Evolutionary conservation across 2,329 filamentous ascomycete species (phyloP), one percentile per base, ranked within the genome.

Genomic region (Paracorniculantispora psalliotae): DNA sequence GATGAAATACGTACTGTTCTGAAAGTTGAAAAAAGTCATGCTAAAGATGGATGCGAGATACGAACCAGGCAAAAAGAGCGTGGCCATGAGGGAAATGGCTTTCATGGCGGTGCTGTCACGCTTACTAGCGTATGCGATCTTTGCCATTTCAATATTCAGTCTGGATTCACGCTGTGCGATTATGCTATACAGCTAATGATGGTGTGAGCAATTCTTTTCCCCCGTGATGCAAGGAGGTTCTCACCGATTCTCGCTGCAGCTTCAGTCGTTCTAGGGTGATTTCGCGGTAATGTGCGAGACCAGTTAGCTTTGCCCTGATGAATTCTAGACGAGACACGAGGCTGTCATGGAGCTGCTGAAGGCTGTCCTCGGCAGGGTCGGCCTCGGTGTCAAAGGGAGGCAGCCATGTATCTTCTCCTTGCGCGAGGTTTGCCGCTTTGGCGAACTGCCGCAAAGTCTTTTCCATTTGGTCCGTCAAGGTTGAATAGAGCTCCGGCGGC

Each of bases 51-150:
- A 37, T 15, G 33, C 33, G 33, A 37, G 33, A 37, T 37, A 37
- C 4, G 33, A 37, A 15, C 33, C 33, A 37, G 33, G 33, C 33
- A 37, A 15, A 37, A 37, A 37, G 12, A 37, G 33, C 33, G 17
- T 15, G 17, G 10, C 33, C 33, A 37, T 37, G 4, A 37, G 12
- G 12, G 33, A 50, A 12, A 50, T 50, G 6, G 28, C 17, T 30
- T 50, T 50, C 48, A 50, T 50, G 9, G 48, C 48, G 2, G 48
- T 50, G 48, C 48, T 50, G 19, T 50, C 48, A 13, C 48, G 48
- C 28, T 50, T 50, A 15, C 48, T 33, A 19, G 48, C 48, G 9
- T 50, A 30, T 19, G 48, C 30, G 17, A 26, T 30, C 21, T 26
- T 50, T 28, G 48, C 48, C 13, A 50, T 50, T 37, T 35, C 48